Percentiles rank a stretch among this genome's conserved stretches.
Conservation (phyloP, 192 early-diverging fungal species). For the Coemansia pectinata region DNA sequence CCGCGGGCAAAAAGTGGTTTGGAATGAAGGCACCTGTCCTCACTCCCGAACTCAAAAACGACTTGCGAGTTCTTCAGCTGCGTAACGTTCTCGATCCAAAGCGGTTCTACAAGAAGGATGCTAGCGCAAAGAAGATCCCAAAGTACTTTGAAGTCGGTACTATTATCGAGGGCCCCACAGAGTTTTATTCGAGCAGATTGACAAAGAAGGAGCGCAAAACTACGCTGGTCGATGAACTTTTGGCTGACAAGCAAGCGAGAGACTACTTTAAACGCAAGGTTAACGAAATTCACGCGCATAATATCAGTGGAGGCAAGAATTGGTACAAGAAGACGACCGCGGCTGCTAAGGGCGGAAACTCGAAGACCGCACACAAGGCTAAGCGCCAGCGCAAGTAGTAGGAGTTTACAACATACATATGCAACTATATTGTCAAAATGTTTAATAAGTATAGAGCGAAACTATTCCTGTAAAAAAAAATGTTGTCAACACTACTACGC, state of each 20-base stretch:
- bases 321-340: constrained; percentile 30
- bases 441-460: background rate
- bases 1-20: constrained; percentile 73
- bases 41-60: constrained; percentile 86
- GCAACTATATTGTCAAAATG: background rate
- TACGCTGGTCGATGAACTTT: constrained; percentile 86
- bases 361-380: background rate
- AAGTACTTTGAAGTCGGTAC: constrained; percentile 97
- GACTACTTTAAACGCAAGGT: constrained; percentile 89
- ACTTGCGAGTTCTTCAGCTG: constrained; percentile 83
- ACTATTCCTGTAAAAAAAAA: background rate
- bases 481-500: background rate
- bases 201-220: constrained; percentile 80
- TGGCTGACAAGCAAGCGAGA: constrained; percentile 72
- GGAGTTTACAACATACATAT: background rate
- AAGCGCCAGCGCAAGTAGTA: constrained; percentile 14
- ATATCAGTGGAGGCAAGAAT: constrained; percentile 39
- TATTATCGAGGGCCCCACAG: constrained; percentile 81
- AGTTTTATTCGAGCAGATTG: constrained; percentile 87
- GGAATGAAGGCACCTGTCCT: constrained; percentile 82
- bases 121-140: constrained; percentile 62
- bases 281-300: constrained; percentile 67
- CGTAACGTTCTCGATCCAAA: constrained; percentile 91
- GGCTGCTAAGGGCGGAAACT: constrained; percentile 2
- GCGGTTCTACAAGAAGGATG: constrained; percentile 85